A percentile compares a stretch with the other conserved stretches of the same genome.
Evolutionary conservation across 1,284 basidiomycete species (phyloP).

Genomic region (Papiliotrema flavescens): DNA sequence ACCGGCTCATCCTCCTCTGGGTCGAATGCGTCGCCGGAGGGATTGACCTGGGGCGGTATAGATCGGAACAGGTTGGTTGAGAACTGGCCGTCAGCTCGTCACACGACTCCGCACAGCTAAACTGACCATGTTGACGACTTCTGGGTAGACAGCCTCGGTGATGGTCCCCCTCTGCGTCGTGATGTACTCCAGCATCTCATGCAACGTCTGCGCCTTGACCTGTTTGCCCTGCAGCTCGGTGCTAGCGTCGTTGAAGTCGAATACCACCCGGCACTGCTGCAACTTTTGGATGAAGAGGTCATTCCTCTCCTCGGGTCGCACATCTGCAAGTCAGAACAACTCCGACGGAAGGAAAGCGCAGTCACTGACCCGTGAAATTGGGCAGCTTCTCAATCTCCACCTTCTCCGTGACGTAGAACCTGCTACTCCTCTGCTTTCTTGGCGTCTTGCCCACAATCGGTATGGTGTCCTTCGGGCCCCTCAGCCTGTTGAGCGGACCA

Average conservation of each 20-base stretch:
- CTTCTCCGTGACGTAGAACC: slow-evolving; percentile 93
- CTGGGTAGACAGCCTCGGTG: slow-evolving; percentile 96
- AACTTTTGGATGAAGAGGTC: slow-evolving; percentile 93
- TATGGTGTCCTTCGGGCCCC: slow-evolving; percentile 79
- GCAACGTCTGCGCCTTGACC: slow-evolving; percentile 94
- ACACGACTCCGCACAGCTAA: background rate
- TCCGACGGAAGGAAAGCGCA: background rate
- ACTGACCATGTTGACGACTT: slow-evolving; percentile 95
- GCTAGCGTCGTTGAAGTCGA: slow-evolving; percentile 98
- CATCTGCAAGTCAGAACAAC: slow-evolving; percentile 60
- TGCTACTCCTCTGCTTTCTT: slow-evolving; percentile 89
- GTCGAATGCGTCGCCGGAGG: slow-evolving; percentile 96
- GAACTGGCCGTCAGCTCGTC: slow-evolving; percentile 58
- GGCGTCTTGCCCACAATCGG: slow-evolving; percentile 92
- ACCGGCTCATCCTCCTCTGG: slow-evolving; percentile 99
- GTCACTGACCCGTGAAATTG: slow-evolving; percentile 76
- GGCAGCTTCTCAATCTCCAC: slow-evolving; percentile 94
- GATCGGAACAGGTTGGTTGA: slow-evolving; percentile 97
- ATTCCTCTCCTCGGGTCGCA: slow-evolving; percentile 78
- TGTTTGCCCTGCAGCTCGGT: slow-evolving; percentile 95
- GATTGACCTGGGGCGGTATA: slow-evolving; percentile 98
- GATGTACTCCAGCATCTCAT: slow-evolving; percentile 99
- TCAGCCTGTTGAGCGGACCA: slow-evolving; percentile 49
- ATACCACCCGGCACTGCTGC: slow-evolving; percentile 91
- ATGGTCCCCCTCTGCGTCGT: slow-evolving; percentile 95